Conservation (phyloP, 2,329 filamentous ascomycete genomes). For the Fusarium tupiense region DNA sequence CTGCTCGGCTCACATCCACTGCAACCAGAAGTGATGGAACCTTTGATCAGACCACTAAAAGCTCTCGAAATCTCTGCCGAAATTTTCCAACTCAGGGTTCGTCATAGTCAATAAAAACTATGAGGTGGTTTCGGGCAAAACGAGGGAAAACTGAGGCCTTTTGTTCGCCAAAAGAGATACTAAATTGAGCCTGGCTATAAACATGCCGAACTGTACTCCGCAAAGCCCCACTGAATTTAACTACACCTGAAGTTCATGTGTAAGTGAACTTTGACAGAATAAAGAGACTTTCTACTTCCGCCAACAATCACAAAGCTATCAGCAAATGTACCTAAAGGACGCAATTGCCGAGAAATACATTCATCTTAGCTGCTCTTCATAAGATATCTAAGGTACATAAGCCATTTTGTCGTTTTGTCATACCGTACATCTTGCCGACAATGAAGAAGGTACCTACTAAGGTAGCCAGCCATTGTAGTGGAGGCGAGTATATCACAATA, state of each 20-base stretch:
- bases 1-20: slow-evolving; percentile 6
- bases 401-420: not conserved
- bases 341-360: not conserved
- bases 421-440: not conserved
- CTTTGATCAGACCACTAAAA: slow-evolving; percentile 28
- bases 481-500: not conserved
- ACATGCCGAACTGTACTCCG: not conserved
- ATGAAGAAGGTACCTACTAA: not conserved
- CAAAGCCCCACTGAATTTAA: not conserved
- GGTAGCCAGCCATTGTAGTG: no score
- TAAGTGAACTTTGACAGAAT: not conserved
- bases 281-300: not conserved
- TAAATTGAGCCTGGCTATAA: not conserved
- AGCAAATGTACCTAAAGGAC: not conserved
- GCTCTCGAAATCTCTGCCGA: slow-evolving; percentile 10
- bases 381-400: no score
- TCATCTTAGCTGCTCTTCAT: not conserved
- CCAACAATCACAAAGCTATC: not conserved
- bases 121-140: not conserved
- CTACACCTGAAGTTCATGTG: not conserved
- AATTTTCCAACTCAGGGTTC: not conserved
- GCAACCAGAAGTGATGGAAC: slow-evolving; percentile 25
- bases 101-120: not conserved
- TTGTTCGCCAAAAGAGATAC: not conserved
- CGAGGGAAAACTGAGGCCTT: not conserved